phyloP scores from a whole-genome alignment of 805 yeast species.

The Yarrowia alimentaria region DNA sequence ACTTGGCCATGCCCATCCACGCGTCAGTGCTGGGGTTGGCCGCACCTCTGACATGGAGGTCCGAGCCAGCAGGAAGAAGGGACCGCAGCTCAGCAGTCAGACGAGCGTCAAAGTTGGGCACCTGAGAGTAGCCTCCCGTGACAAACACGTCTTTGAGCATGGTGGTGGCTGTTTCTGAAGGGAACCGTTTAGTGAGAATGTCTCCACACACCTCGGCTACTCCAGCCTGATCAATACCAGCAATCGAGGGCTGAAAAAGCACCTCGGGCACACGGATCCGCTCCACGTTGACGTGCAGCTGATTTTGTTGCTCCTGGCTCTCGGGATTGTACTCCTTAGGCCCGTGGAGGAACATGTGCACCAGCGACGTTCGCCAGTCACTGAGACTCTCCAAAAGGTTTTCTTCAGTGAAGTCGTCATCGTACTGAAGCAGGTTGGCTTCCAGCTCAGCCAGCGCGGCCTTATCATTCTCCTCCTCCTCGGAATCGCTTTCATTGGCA shows the following conservation, averaged over 20 bases:
- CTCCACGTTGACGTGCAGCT: constrained; percentile 86
- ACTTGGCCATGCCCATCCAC: constrained; percentile 91
- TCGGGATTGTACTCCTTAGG: constrained; percentile 83
- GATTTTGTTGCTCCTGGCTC: constrained; percentile 81
- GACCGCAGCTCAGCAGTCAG: constrained; percentile 65
- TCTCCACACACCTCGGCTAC: constrained; percentile 73
- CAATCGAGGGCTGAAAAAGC: constrained; percentile 86
- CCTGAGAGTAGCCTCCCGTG: constrained; percentile 79
- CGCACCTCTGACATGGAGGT: constrained; percentile 61
- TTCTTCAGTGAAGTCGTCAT: constrained; percentile 80
- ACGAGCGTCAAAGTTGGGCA: constrained; percentile 66
- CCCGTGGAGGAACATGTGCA: constrained; percentile 87
- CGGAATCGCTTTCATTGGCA: constrained; percentile 71
- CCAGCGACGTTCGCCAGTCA: constrained; percentile 77
- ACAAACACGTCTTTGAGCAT: constrained; percentile 57
- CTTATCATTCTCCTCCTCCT: constrained; percentile 68
- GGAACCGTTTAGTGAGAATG: constrained; percentile 57
- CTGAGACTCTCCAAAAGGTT: constrained; percentile 67
- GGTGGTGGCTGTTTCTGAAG: constrained; percentile 45
- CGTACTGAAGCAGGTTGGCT: constrained; percentile 71
- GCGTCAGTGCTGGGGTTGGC: constrained; percentile 72
- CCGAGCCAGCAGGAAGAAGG: constrained; percentile 66
- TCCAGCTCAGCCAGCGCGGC: constrained; percentile 51
- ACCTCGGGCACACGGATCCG: constrained; percentile 91
- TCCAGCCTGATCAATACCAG: constrained; percentile 96